Evolutionary conservation across 129 eudicot species (phyloP).

Genomic region (Kitagawia praeruptora): DNA sequence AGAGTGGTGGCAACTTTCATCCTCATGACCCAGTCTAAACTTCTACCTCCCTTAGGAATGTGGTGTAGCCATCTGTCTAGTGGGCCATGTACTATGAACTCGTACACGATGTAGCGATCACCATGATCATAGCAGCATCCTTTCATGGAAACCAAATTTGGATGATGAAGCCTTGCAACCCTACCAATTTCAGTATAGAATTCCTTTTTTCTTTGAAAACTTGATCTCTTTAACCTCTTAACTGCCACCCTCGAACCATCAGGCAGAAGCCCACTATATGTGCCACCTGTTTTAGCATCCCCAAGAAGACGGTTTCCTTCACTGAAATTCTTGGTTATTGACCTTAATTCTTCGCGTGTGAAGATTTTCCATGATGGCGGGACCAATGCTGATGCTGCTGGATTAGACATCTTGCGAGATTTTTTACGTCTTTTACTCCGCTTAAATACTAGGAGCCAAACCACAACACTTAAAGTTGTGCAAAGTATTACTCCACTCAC

Average conservation of each 20-base stretch:
- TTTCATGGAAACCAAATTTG: constrained; percentile 75
- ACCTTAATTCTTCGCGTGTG: constrained; percentile 69
- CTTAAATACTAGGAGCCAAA: constrained; percentile 71
- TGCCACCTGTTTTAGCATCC: constrained; percentile 94
- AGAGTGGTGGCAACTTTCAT: constrained; percentile 88
- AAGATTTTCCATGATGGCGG: constrained; percentile 89
- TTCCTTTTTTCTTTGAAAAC: constrained; percentile 89
- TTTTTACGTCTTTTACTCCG: constrained; percentile 64
- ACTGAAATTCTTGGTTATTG: constrained; percentile 84
- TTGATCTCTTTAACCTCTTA: constrained; percentile 81
- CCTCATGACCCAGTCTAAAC: constrained; percentile 87
- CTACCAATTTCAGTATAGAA: constrained; percentile 86
- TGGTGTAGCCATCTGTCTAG: constrained; percentile 90
- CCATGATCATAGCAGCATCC: constrained; percentile 98
- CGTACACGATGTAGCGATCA: constrained; percentile 84
- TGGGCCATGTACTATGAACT: constrained; percentile 75
- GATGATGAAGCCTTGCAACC: constrained; percentile 50
- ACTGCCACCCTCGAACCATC: constrained; percentile 90
- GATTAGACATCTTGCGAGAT: constrained; percentile 64
- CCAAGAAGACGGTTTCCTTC: constrained; percentile 95
- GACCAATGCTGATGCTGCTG: constrained; percentile 65
- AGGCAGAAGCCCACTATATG: constrained; percentile 72
- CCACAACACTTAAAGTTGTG: constrained; percentile 62
- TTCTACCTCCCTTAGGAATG: constrained; percentile 81
- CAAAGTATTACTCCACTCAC: constrained; percentile 82